Conservation (phyloP, 2,329 filamentous ascomycete genomes). For the Fusarium sambucinum region DNA sequence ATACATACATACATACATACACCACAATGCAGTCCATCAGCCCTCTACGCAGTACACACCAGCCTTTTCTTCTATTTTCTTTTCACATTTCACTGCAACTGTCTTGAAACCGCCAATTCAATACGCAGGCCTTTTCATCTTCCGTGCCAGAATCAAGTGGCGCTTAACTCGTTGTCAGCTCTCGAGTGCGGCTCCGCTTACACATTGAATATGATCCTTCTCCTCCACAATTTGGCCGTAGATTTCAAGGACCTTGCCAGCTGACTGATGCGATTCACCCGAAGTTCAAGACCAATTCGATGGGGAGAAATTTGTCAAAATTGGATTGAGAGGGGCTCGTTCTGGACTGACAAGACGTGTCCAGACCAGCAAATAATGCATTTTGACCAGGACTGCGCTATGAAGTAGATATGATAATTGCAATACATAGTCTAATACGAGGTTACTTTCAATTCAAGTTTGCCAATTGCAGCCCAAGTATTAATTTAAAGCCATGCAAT, state of each 20-base stretch:
- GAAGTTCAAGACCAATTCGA: background rate
- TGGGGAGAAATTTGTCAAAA: conserved; percentile 3
- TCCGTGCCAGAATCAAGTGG: conserved; percentile 2
- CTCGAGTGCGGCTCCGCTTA: conserved; percentile 43
- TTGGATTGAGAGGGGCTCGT: background rate
- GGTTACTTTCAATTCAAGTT: conserved; percentile 14
- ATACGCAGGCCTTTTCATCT: background rate
- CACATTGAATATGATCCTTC: conserved; percentile 5
- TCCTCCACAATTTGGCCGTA: conserved; percentile 38
- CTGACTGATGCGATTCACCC: background rate
- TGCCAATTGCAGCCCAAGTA: background rate
- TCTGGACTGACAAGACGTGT: conserved; percentile 12
- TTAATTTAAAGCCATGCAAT: conserved; percentile 3
- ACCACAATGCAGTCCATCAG: background rate
- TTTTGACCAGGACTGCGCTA: background rate
- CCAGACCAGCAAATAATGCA: background rate
- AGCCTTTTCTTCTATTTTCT: conserved; percentile 9
- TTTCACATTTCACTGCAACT: conserved; percentile 6
- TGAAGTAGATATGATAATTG: conserved; percentile 4
- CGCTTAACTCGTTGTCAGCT: conserved; percentile 15
- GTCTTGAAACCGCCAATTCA: conserved; percentile 22
- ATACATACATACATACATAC: background rate
- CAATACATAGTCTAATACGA: conserved; percentile 25
- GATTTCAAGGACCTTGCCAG: background rate
- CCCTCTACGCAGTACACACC: background rate